Evolutionary conservation across 1,284 basidiomycete species (phyloP), one percentile per base, ranked within the genome.

Genomic region (Ustilago curta): DNA sequence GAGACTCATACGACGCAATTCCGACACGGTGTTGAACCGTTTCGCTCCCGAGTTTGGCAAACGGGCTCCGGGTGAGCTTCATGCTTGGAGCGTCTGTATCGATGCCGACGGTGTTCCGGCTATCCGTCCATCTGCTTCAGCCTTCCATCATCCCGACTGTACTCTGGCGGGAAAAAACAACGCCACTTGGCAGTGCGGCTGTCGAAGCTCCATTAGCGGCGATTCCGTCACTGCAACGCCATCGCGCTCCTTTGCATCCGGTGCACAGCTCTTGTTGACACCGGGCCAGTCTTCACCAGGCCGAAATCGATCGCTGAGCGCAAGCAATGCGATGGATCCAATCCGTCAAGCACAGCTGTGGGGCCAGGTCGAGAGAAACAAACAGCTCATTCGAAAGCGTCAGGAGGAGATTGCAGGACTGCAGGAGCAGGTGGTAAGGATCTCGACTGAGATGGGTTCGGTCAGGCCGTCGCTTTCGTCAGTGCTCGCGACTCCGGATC

Each of bases 111-210:
- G 71, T 14, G 49, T 70, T 23, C 71, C 71, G n/a, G 55, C 71
- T 18, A 70, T 74, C 21, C 61, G 71, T 1, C 62, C 71, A 3
- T 52, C 62, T 9, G 37, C 62, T 8, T 74, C 71, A 19, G 71
- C 71, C 7, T 74, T 74, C 37, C 71, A 74, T 35, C 61, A 55
- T 27, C 71, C 71, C 5, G 40, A 29, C 39, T 74, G 71, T 35
- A 35, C 58, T 8, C 50, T 74, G 27, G 71, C 71, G 4, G 71
- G 66, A 40, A 74, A 74, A 32, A 57, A 32, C 51, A 74, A 74
- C 18, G 71, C 71, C 4, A 74, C 71, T 8, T 74, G 71, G 71
- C 71, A 74, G 39, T 74, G 71, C 25, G 71, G 71, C 21, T 74
- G 71, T 16, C 66, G 71, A 19, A 43, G 39, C 21, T 35, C 35